Percentiles rank a stretch among this genome's conserved stretches.
Evolutionary conservation across 345 rosid species (phyloP).

Genomic region (Brassica napus): DNA sequence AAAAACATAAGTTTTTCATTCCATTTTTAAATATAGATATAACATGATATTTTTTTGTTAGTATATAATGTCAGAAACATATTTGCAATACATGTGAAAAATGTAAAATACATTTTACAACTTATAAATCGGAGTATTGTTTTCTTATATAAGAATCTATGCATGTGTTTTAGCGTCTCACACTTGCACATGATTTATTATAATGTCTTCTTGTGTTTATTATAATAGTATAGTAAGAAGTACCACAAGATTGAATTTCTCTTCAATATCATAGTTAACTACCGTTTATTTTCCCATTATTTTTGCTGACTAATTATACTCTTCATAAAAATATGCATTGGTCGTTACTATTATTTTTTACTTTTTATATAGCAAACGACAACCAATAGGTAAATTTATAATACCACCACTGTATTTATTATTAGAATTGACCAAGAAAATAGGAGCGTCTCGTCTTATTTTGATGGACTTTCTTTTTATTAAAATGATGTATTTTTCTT

Average conservation of each 20-base stretch:
- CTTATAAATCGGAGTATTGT: not conserved
- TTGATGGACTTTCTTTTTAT: not conserved
- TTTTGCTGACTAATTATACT: not conserved
- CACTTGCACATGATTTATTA: not conserved
- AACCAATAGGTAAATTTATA: not conserved
- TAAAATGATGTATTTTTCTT: conserved; percentile 13
- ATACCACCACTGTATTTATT: conserved; percentile 12
- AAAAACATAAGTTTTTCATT: too few relatives aligned
- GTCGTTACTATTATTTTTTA: not conserved
- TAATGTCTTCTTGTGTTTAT: not conserved
- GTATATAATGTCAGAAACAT: not conserved
- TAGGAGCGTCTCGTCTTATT: conserved; percentile 8
- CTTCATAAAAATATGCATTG: not conserved
- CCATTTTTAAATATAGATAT: too few relatives aligned
- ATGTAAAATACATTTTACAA: not conserved
- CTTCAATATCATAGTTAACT: not conserved
- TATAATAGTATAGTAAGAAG: not conserved
- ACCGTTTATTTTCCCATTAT: not conserved
- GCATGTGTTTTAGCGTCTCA: not conserved
- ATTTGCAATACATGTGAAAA: not conserved
- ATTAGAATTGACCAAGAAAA: conserved; percentile 7
- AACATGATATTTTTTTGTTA: too few relatives aligned
- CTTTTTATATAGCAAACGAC: conserved; percentile 11
- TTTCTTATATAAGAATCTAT: not conserved
- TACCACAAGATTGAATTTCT: not conserved